phyloP scores from a whole-genome alignment of 176 grass and related monocot species.

The Miscanthus lutarioriparius region DNA sequence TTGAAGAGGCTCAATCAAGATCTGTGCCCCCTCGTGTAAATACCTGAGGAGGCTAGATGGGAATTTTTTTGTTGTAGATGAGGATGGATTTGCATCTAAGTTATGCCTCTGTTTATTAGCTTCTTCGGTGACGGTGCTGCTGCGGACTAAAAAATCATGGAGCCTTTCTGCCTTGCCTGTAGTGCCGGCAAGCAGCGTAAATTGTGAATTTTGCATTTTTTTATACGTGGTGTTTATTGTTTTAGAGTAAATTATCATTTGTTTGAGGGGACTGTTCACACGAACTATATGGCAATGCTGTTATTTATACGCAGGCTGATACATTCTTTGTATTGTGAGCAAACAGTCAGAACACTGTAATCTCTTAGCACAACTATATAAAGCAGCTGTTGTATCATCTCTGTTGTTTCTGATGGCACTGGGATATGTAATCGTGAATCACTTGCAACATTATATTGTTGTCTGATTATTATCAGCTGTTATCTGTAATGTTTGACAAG shows the following conservation, averaged over 20 bases:
- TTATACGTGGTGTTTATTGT: constrained; percentile 42
- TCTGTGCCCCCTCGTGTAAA: constrained; percentile 54
- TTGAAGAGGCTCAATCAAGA: constrained; percentile 27
- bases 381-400: neutral
- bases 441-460: neutral
- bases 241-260: constrained; percentile 56
- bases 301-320: constrained; percentile 42
- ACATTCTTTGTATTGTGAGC: constrained; percentile 42
- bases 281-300: constrained; percentile 20
- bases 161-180: constrained; percentile 4
- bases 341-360: constrained; percentile 20
- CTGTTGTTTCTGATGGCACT: neutral
- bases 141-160: neutral
- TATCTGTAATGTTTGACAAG: neutral
- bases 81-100: constrained; percentile 39
- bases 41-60: constrained; percentile 58
- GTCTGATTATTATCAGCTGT: neutral
- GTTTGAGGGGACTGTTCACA: constrained; percentile 33
- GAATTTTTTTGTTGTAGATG: constrained; percentile 57
- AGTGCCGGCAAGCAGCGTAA: constrained; percentile 7
- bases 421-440: neutral
- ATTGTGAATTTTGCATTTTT: constrained; percentile 44
- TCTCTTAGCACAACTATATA: constrained; percentile 1
- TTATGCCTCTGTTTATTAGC: constrained; percentile 42
- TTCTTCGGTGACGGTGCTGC: constrained; percentile 2